Evolutionary conservation across 331 rosid genomes (phyloP).

Genomic region (Prunus yedoensis): DNA sequence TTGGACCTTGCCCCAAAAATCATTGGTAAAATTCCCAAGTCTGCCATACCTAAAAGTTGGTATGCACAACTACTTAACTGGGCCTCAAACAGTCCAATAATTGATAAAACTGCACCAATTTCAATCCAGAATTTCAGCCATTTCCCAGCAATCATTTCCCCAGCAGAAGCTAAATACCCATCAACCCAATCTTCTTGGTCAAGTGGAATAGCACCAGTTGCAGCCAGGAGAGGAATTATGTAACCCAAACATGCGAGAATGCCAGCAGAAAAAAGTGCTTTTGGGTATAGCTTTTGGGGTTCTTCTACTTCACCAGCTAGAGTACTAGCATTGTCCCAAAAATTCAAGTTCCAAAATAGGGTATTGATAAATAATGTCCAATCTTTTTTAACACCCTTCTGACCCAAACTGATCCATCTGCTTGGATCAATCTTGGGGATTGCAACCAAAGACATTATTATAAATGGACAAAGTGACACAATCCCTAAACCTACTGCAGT

Average conservation of each 20-base stretch:
- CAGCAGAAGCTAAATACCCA: conserved; percentile 39
- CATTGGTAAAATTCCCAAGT: conserved; percentile 33
- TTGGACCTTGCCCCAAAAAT: conserved; percentile 30
- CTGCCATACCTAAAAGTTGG: conserved; percentile 48
- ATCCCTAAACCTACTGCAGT: conserved; percentile 31
- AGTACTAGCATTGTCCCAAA: conserved; percentile 42
- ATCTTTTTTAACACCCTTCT: conserved; percentile 29
- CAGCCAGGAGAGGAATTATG: conserved; percentile 32
- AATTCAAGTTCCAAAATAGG: conserved; percentile 42
- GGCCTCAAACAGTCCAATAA: conserved; percentile 44
- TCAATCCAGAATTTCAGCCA: conserved; percentile 45
- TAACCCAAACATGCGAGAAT: conserved; percentile 34
- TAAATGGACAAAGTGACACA: conserved; percentile 35
- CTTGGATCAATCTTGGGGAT: conserved; percentile 41
- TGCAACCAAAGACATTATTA: conserved; percentile 32
- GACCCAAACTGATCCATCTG: conserved; percentile 34
- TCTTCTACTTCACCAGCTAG: conserved; percentile 41
- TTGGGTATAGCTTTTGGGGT: conserved; percentile 33
- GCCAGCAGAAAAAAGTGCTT: conserved; percentile 28
- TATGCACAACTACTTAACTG: conserved; percentile 43
- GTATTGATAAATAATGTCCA: conserved; percentile 40
- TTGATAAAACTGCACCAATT: conserved; percentile 39
- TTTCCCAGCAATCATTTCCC: conserved; percentile 47
- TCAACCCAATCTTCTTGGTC: conserved; percentile 36
- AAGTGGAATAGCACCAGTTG: conserved; percentile 29